Conservation (phyloP, 495 filamentous ascomycete species). For the Daldinia grandis region DNA sequence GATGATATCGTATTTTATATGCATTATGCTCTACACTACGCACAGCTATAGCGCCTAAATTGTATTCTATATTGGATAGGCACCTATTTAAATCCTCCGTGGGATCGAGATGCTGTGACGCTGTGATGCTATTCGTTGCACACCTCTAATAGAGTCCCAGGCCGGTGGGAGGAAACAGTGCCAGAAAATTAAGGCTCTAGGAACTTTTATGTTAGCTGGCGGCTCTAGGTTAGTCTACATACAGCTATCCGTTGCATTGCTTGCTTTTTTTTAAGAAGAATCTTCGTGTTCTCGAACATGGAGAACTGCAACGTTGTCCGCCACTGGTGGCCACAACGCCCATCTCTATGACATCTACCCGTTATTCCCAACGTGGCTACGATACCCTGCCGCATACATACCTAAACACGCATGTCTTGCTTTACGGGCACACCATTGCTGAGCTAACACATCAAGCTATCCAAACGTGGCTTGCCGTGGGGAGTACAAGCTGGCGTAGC, state of each 20-base stretch:
- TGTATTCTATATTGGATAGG: conserved; percentile 17
- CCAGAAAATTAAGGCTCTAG: not conserved
- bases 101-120: conserved; percentile 24
- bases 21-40: conserved; percentile 10
- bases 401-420: conserved; percentile 16
- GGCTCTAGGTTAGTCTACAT: conserved; percentile 18
- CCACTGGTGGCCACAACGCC: conserved; percentile 24
- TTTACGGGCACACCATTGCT: conserved; percentile 24
- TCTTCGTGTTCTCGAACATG: conserved; percentile 31
- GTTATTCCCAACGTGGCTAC: conserved; percentile 37
- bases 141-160: not conserved
- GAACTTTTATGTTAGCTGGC: conserved; percentile 1
- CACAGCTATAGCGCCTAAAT: conserved; percentile 18
- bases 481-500: not conserved
- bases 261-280: conserved; percentile 28
- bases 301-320: conserved; percentile 27
- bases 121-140: conserved; percentile 9
- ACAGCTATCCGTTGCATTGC: conserved; percentile 1
- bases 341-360: conserved; percentile 34
- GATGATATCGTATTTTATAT: conserved; percentile 6
- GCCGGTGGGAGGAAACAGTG: not conserved
- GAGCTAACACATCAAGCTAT: conserved; percentile 6
- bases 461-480: conserved; percentile 34
- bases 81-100: conserved; percentile 23
- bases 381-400: conserved; percentile 22